Conservation (phyloP, 805 yeast species). For the Candida palmyrensis region DNA sequence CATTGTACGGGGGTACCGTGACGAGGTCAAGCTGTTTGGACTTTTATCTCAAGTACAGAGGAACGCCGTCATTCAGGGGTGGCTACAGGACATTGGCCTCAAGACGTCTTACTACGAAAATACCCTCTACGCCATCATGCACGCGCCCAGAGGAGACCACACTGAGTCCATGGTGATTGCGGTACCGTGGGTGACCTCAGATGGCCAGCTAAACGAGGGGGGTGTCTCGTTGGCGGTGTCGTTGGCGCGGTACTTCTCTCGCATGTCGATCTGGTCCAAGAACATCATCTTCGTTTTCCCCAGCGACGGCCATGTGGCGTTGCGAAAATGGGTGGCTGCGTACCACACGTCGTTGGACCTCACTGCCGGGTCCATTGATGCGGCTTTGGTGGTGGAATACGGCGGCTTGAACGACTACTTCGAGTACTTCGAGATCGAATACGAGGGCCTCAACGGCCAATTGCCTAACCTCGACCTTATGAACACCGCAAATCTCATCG, state of each 20-base stretch:
- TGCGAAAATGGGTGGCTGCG: conserved; percentile 89
- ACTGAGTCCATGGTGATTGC: conserved; percentile 91
- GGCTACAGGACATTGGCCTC: conserved; percentile 72
- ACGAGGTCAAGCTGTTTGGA: conserved; percentile 43
- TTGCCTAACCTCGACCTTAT: conserved; percentile 88
- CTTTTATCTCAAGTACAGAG: conserved; percentile 23
- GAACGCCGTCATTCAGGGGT: conserved; percentile 43
- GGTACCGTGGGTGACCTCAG: conserved; percentile 80
- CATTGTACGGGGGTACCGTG: conserved; percentile 76
- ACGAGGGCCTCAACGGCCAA: conserved; percentile 92
- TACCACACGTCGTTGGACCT: conserved; percentile 80
- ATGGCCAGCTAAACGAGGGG: conserved; percentile 64
- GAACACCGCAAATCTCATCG: conserved; percentile 71
- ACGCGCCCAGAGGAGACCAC: conserved; percentile 93
- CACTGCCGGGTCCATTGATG: conserved; percentile 92
- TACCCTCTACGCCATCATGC: conserved; percentile 72
- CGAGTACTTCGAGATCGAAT: conserved; percentile 67
- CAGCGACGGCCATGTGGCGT: conserved; percentile 58
- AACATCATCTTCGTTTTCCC: conserved; percentile 85
- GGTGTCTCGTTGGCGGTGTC: conserved; percentile 73
- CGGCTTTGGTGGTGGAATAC: conserved; percentile 81
- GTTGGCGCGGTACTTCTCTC: conserved; percentile 70
- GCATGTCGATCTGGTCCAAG: conserved; percentile 94
- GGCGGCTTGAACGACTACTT: conserved; percentile 63
- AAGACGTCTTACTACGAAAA: conserved; percentile 44